phyloP scores from a whole-genome alignment of 192 early-diverging fungal genomes.

The Coemansia pectinata region DNA sequence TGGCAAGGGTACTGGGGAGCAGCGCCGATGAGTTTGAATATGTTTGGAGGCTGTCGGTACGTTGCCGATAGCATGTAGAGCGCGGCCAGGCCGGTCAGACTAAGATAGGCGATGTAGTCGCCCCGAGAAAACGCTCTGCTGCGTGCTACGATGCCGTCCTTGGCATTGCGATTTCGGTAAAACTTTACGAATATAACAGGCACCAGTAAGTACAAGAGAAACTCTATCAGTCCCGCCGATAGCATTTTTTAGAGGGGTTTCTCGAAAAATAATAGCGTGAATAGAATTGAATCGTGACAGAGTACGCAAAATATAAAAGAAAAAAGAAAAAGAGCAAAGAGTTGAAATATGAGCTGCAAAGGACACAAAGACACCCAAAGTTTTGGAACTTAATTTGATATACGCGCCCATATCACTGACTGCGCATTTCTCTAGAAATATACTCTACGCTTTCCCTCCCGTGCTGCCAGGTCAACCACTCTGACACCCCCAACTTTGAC shows the following conservation, averaged over 20 bases:
- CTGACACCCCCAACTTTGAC: background rate
- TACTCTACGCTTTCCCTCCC: background rate
- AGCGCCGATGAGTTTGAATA: constrained; percentile 32
- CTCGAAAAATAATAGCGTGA: background rate
- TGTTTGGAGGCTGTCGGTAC: constrained; percentile 26
- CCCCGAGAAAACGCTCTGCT: constrained; percentile 14
- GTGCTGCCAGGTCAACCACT: background rate
- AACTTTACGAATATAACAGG: constrained; percentile 40
- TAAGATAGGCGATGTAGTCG: constrained; percentile 31
- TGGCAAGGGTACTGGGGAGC: constrained; percentile 20
- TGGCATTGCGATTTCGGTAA: constrained; percentile 21
- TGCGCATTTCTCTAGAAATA: background rate
- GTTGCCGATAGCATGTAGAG: constrained; percentile 23
- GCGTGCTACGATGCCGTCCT: constrained; percentile 20
- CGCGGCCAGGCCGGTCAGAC: constrained; percentile 14
- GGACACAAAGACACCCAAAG: background rate
- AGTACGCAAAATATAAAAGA: background rate
- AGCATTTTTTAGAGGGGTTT: constrained; percentile 16
- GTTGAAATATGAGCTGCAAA: background rate
- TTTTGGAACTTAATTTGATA: background rate
- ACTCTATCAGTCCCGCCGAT: constrained; percentile 31
- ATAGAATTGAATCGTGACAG: constrained; percentile 1
- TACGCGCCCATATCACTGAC: background rate
- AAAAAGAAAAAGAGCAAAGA: background rate
- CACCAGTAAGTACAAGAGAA: constrained; percentile 37